Evolutionary conservation across 495 filamentous ascomycete genomes (phyloP), one percentile per base, ranked within the genome.

Genomic region (Penicillium turbatum): DNA sequence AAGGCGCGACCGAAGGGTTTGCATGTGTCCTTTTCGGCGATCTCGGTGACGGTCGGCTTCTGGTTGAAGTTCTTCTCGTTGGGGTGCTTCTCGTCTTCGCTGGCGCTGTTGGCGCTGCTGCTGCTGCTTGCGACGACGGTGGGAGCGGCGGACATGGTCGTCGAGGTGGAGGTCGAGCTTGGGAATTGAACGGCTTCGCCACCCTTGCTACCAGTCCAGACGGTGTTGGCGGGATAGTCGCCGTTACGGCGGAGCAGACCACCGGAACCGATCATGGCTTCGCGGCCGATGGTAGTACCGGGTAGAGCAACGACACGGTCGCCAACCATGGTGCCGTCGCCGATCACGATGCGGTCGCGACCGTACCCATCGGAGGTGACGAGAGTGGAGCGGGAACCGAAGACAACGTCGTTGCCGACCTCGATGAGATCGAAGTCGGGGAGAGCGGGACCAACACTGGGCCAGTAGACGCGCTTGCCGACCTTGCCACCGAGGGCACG

Each of bases 401-500:
- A 72, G 26, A 79, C 70, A 50, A 78, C 74, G 60, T 78, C 66
- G 53, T 76, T 68, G 5, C 76, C 76, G 47, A 78, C 56, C 17
- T 77, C 69, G n/a, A 78, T 50, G 1, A 78, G 56, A 39, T 75
- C 68, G 37, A 74, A 76, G 29, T 77, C 74, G 13, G 71, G 66
- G 15, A 76, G 66, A 0, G 64, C 56, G 0, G 73, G 76, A 7
- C 75, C 75, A 19, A 68, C 74, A 31, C 73, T 72, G 1, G 75
- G 76, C 76, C 76, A 79, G 57, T 79, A 78, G 19, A 77, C 62
- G 12, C 69, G 68, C 50, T 65, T 63, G 10, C 76, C 76, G 8
- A 74, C 68, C 51, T 69, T 70, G 3, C 65, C 75, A 30, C 74
- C 76, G 10, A 79, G 60, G 16, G 64, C 39, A 12, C 74, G 63